Evolutionary conservation across 1,284 basidiomycete genomes (phyloP).

Genomic region (Leccinum pachyderme): DNA sequence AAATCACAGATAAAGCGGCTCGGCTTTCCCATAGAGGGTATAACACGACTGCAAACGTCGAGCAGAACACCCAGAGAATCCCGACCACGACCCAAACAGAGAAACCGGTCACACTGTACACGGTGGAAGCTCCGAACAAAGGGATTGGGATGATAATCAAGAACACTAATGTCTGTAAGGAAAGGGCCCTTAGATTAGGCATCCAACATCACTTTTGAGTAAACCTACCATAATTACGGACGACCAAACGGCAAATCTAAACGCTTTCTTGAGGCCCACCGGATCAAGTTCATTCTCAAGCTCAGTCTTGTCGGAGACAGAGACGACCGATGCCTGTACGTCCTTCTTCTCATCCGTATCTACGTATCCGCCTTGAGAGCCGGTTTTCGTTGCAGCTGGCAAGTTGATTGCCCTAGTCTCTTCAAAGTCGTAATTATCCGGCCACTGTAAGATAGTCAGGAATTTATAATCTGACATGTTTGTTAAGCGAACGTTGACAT

Average conservation of each 20-base stretch:
- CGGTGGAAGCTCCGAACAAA: slow-evolving; percentile 75
- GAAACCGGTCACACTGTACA: slow-evolving; percentile 68
- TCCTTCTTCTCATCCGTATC: slow-evolving; percentile 42
- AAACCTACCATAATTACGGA: slow-evolving; percentile 64
- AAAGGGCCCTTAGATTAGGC: slow-evolving; percentile 5
- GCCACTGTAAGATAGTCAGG: slow-evolving; percentile 48
- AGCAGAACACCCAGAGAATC: slow-evolving; percentile 81
- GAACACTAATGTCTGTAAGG: slow-evolving; percentile 55
- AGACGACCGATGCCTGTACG: slow-evolving; percentile 30
- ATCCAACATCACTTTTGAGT: background rate
- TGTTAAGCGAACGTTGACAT: slow-evolving; percentile 3
- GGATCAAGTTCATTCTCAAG: slow-evolving; percentile 58
- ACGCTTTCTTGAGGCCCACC: slow-evolving; percentile 64
- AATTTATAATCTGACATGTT: background rate
- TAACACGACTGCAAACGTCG: slow-evolving; percentile 73
- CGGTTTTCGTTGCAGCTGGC: slow-evolving; percentile 23
- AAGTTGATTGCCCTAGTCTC: slow-evolving; percentile 74
- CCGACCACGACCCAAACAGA: slow-evolving; percentile 78
- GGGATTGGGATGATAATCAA: slow-evolving; percentile 78
- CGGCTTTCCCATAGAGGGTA: slow-evolving; percentile 86
- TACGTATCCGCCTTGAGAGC: slow-evolving; percentile 24
- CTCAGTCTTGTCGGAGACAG: slow-evolving; percentile 32
- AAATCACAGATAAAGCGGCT: slow-evolving; percentile 57
- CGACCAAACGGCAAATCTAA: slow-evolving; percentile 72
- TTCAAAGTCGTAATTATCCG: slow-evolving; percentile 79